Evolutionary conservation across 805 yeast genomes (phyloP).

Genomic region (Jamesozyma hellenica): DNA sequence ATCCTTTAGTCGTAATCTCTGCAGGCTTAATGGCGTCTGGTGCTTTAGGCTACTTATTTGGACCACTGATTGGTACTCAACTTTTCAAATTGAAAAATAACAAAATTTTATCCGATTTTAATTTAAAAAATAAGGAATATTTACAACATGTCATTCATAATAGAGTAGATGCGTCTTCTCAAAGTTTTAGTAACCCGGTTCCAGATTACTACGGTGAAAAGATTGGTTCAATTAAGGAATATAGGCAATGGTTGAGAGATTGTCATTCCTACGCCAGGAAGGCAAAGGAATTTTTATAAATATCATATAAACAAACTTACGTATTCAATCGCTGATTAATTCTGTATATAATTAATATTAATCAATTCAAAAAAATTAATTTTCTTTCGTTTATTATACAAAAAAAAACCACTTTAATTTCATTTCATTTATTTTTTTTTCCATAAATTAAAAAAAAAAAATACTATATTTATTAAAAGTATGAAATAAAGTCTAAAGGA

Average conservation of each 20-base stretch:
- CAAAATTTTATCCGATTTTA: constrained; percentile 37
- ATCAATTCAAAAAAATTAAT: no score
- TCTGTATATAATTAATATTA: background rate
- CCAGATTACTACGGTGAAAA: constrained; percentile 99
- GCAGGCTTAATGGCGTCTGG: constrained; percentile 67
- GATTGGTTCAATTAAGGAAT: constrained; percentile 74
- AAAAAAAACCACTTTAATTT: no score
- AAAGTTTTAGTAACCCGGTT: constrained; percentile 85
- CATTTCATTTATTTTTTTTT: background rate
- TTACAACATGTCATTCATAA: constrained; percentile 62
- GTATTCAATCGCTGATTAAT: background rate
- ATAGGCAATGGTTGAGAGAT: constrained; percentile 94
- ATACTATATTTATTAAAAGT: no score
- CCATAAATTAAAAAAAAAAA: no score
- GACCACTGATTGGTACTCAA: constrained; percentile 71
- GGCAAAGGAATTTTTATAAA: constrained; percentile 56
- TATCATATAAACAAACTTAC: background rate
- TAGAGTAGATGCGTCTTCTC: constrained; percentile 87
- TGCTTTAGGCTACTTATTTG: constrained; percentile 66
- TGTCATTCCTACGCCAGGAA: constrained; percentile 83
- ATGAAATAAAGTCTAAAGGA: constrained; percentile 23
- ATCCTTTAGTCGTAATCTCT: constrained; percentile 72
- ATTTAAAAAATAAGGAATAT: constrained; percentile 60
- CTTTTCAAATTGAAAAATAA: constrained; percentile 51
- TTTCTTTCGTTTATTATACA: background rate